Evolutionary conservation across 306 rosid genomes (phyloP).

Genomic region (Sechiopsis laciniata): DNA sequence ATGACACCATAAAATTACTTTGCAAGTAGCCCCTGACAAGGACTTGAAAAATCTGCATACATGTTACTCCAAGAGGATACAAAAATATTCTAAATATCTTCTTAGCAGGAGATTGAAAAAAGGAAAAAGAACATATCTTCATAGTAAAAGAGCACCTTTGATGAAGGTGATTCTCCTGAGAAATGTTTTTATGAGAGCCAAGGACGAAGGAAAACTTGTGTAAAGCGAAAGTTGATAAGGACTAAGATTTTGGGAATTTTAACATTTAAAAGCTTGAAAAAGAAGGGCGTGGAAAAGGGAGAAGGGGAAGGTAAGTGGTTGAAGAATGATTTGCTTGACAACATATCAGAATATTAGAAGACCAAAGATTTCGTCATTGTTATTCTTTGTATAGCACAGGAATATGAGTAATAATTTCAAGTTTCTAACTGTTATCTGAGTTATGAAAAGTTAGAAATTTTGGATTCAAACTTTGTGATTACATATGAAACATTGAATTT

Average conservation of each 20-base stretch:
- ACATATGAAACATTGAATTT: not conserved
- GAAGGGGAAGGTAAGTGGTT: not conserved
- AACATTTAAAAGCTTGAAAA: not conserved
- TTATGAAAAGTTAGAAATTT: not conserved
- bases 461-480: not conserved
- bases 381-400: not conserved
- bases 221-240: not conserved
- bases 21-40: not conserved
- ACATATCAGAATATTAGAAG: not conserved
- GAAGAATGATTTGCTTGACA: not conserved
- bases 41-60: not conserved
- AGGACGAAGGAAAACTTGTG: not conserved
- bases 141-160: not conserved
- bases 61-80: not conserved
- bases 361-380: not conserved
- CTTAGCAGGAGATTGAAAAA: not conserved
- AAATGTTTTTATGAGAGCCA: not conserved
- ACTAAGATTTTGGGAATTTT: not conserved
- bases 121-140: not conserved
- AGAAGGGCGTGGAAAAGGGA: not conserved
- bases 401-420: not conserved
- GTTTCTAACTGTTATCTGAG: constrained; percentile 1
- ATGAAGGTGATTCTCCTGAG: not conserved
- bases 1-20: not conserved
- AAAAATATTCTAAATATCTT: not conserved